Conservation (phyloP, 192 early-diverging fungal genomes). For the Rhizoclosmatium sp. region DNA sequence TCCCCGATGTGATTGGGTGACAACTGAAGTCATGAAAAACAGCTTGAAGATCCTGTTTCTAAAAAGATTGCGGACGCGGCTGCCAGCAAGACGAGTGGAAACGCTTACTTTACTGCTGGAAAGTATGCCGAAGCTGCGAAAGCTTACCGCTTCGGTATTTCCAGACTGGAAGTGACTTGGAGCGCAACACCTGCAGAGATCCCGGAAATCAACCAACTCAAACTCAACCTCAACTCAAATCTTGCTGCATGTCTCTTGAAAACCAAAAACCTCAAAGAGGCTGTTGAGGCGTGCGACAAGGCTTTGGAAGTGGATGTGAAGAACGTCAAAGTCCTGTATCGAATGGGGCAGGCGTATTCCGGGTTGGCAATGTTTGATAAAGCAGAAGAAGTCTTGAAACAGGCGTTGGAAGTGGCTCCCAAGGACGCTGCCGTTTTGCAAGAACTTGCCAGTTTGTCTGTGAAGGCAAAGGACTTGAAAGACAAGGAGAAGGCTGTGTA, state of each 20-base stretch:
- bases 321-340: conserved; percentile 35
- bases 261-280: conserved; percentile 32
- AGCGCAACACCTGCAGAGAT: conserved; percentile 32
- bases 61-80: conserved; percentile 35
- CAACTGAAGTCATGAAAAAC: background rate
- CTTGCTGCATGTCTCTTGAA: conserved; percentile 39
- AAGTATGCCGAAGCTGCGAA: conserved; percentile 19
- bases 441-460: conserved; percentile 11
- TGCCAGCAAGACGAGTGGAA: conserved; percentile 32
- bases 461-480: conserved; percentile 10
- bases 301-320: conserved; percentile 36
- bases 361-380: conserved; percentile 28
- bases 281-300: conserved; percentile 31
- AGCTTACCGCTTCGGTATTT: conserved; percentile 21
- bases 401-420: conserved; percentile 20
- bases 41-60: conserved; percentile 41
- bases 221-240: conserved; percentile 40
- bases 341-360: conserved; percentile 31
- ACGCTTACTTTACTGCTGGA: conserved; percentile 26
- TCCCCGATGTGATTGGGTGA: background rate
- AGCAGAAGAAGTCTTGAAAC: conserved; percentile 20
- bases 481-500: conserved; percentile 30
- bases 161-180: conserved; percentile 44
- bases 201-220: conserved; percentile 24
- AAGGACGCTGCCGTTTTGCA: conserved; percentile 20